phyloP scores from a whole-genome alignment of 805 yeast genomes.

The Candida silvatica region DNA sequence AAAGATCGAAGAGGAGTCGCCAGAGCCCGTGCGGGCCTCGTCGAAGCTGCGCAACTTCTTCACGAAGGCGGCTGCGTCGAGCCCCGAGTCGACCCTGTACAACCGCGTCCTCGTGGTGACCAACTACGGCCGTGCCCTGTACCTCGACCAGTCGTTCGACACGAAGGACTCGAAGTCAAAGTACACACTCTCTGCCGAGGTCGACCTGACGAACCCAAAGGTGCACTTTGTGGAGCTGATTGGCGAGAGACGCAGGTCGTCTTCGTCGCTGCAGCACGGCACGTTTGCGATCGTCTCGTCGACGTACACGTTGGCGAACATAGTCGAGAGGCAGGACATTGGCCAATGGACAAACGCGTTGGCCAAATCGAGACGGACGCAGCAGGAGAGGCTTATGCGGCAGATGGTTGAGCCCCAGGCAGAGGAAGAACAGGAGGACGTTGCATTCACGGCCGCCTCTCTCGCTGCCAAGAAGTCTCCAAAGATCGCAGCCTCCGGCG shows the following conservation, averaged over 20 bases:
- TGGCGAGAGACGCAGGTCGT: slow-evolving; percentile 19
- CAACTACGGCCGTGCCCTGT: slow-evolving; percentile 51
- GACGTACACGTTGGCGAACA: slow-evolving; percentile 47
- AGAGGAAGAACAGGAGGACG: slow-evolving; percentile 25
- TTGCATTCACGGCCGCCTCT: slow-evolving; percentile 30
- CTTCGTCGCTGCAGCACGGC: slow-evolving; percentile 31
- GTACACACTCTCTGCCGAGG: slow-evolving; percentile 43
- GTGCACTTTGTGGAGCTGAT: slow-evolving; percentile 53
- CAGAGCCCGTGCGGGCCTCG: slow-evolving; percentile 1
- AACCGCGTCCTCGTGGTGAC: slow-evolving; percentile 51
- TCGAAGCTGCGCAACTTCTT: slow-evolving; percentile 5
- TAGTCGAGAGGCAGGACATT: slow-evolving; percentile 42
- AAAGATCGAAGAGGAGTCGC: slow-evolving; percentile 10
- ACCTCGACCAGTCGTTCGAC: slow-evolving; percentile 35
- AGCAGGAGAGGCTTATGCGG: slow-evolving; percentile 34
- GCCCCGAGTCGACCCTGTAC: slow-evolving; percentile 21
- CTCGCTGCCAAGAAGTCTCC: slow-evolving; percentile 17
- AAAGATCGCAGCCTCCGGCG: neutral
- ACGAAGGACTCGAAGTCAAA: slow-evolving; percentile 23
- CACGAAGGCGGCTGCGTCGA: slow-evolving; percentile 1
- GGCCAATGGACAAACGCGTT: slow-evolving; percentile 50
- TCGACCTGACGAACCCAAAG: slow-evolving; percentile 43
- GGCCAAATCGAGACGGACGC: slow-evolving; percentile 38
- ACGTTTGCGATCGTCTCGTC: slow-evolving; percentile 50
- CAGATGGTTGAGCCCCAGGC: slow-evolving; percentile 19